A percentile compares a stretch with the other conserved stretches of the same genome.
These are phyloP conservation scores for Phytophthora palmivora DNA, from an alignment of 352 stramenopile species.

Conservation along the genomic window DNA sequence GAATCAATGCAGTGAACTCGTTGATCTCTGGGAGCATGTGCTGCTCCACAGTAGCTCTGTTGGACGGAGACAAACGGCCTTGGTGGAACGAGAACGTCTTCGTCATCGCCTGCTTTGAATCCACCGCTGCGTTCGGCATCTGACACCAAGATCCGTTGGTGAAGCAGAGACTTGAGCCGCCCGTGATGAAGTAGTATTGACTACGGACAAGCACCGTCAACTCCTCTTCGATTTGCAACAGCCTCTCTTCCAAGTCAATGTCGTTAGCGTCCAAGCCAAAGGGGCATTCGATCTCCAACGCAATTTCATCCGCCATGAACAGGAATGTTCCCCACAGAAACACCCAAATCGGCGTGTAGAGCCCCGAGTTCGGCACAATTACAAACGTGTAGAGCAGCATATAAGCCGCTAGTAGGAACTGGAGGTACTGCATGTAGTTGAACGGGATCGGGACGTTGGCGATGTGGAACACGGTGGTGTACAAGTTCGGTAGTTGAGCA, in stretches of 20 bases:
- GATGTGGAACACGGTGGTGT: conserved; percentile 85
- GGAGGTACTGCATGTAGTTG: conserved; percentile 87
- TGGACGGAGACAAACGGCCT: conserved; percentile 55
- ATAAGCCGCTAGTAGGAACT: conserved; percentile 69
- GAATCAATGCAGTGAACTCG: conserved; percentile 66
- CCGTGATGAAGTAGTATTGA: conserved; percentile 80
- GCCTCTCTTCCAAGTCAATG: conserved; percentile 76
- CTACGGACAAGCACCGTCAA: conserved; percentile 77
- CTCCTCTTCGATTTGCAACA: conserved; percentile 80
- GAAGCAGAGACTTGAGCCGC: conserved; percentile 43
- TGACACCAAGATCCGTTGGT: conserved; percentile 28
- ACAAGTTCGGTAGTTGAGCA: conserved; percentile 64
- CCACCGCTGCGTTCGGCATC: conserved; percentile 3
- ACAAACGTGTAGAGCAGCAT: conserved; percentile 84
- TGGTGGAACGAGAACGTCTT: conserved; percentile 67
- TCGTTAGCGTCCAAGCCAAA: conserved; percentile 81
- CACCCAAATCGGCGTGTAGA: conserved; percentile 81
- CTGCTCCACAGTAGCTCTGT: conserved; percentile 33
- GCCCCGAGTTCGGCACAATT: conserved; percentile 69
- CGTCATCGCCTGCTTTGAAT: conserved; percentile 14
- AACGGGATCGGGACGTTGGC: conserved; percentile 85
- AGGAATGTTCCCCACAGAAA: conserved; percentile 81
- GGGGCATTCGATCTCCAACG: conserved; percentile 81
- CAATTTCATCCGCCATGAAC: conserved; percentile 80
- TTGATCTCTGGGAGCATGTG: conserved; percentile 75